phyloP scores from a whole-genome alignment of 495 filamentous ascomycete species.

The Hyaloscypha bicolor region DNA sequence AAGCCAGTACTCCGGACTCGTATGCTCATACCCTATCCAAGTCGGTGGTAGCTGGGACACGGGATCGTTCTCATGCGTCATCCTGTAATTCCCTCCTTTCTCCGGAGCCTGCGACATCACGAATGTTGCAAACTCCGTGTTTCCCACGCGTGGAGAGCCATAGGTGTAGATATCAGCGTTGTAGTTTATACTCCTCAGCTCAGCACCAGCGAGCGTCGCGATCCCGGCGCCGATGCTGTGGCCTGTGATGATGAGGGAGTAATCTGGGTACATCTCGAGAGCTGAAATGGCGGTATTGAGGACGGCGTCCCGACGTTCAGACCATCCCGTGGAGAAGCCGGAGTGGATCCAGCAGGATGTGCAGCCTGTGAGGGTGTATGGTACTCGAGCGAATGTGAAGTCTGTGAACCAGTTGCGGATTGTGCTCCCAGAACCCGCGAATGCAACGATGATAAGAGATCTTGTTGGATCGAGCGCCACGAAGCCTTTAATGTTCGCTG shows the following conservation, averaged over 20 bases:
- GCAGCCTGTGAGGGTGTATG: slow-evolving; percentile 1
- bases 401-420: slow-evolving; percentile 2
- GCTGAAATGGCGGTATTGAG: background rate
- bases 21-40: slow-evolving; percentile 5
- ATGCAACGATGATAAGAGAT: background rate
- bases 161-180: background rate
- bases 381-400: background rate
- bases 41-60: slow-evolving; percentile 2
- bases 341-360: background rate
- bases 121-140: background rate
- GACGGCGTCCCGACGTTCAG: background rate
- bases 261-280: background rate
- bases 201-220: background rate
- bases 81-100: background rate
- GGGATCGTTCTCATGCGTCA: slow-evolving; percentile 8
- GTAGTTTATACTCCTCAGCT: background rate
- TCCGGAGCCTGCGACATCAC: background rate
- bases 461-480: background rate
- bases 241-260: background rate
- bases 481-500: slow-evolving; percentile 1
- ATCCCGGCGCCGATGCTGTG: background rate
- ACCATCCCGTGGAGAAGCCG: background rate
- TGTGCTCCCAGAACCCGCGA: background rate
- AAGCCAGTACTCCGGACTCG: slow-evolving; percentile 10
- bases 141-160: background rate